These are phyloP conservation scores for Yamadazyma kanchanaburiensis DNA, from an alignment of 1,139 yeast genomes.

Conservation along the genomic window DNA sequence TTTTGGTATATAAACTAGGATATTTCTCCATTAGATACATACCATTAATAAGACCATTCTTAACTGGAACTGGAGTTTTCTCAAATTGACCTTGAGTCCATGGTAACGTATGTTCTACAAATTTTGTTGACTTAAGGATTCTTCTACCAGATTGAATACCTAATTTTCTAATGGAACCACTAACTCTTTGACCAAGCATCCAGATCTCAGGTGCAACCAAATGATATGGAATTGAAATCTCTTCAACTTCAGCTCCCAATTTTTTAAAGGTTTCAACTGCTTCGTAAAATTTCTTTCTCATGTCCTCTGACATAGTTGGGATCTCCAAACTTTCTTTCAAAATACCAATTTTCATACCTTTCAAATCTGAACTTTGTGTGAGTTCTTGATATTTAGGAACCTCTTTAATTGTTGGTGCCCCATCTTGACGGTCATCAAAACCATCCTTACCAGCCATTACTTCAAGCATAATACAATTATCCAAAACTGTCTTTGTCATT, in stretches of 20 bases:
- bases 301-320: slow-evolving; percentile 10
- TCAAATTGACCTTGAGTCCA: slow-evolving; percentile 22
- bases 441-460: slow-evolving; percentile 14
- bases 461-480: slow-evolving; percentile 9
- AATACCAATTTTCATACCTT: slow-evolving; percentile 13
- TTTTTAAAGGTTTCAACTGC: slow-evolving; percentile 10
- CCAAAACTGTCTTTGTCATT: slow-evolving; percentile 12
- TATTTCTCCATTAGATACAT: slow-evolving; percentile 23
- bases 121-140: slow-evolving; percentile 7
- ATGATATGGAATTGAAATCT: slow-evolving; percentile 13
- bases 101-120: slow-evolving; percentile 7
- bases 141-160: slow-evolving; percentile 10
- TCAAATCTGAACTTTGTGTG: slow-evolving; percentile 5
- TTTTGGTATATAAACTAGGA: slow-evolving; percentile 29
- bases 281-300: slow-evolving; percentile 8
- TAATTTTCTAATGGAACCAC: slow-evolving; percentile 13
- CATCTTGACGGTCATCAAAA: slow-evolving; percentile 18
- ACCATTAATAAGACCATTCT: slow-evolving; percentile 26
- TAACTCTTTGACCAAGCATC: slow-evolving; percentile 13
- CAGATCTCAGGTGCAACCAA: slow-evolving; percentile 13
- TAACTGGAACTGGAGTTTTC: slow-evolving; percentile 23
- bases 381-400: slow-evolving; percentile 8
- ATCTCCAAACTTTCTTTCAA: slow-evolving; percentile 12
- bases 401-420: slow-evolving; percentile 24
- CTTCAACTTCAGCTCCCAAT: slow-evolving; percentile 13